Base-by-base conservation (phyloP, 202 grass and related monocot genomes). In the Cymbopogon flexuosus region DNA sequence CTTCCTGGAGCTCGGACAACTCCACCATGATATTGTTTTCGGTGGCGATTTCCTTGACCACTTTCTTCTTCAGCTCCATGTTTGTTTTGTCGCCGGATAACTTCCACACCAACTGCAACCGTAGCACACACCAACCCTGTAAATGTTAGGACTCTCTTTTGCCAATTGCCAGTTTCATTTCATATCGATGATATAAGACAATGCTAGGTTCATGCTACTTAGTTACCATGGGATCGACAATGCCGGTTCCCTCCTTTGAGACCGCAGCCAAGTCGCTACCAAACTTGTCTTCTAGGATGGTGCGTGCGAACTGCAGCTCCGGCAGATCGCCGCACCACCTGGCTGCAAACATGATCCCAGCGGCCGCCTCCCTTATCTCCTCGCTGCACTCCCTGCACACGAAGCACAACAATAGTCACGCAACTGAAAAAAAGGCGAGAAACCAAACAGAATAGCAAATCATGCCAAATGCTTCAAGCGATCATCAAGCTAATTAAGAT, bases 91-190 rank as follows among this genome's bases (percentile, higher is more conserved):
- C 63, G 6, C 83, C 87, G 9, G 94, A 90, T 21, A 94, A 56
- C 65, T 92, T 94, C 86, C 81, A 79, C 71, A 94, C 91, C 73
- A 94, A 52, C 94, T 97, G 86, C 76, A 83, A 56, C 2, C 75
- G 30, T 6, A 65, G 46, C 65, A 24, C n/a, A 76, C 13, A 56
- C 5, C 68, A 41, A 41, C 29, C 12, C 18, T 70, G 24, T 81
- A 22, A 79, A 59, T 29, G 45, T 12, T 11, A 34, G 14, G 54
- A n/a, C n/a, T n/a, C n/a, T n/a, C n/a, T n/a, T n/a, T n/a, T n/a
- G n/a, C n/a, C n/a, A n/a, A n/a, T 29, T 39, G 57, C 23, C 11
- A 80, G 33, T 22, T 6, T 54, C 46, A 43, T 19, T n/a, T n/a
- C 0, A 21, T 57, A 21, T 62, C 37, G 49, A 15, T 18, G 37